Percentiles rank a stretch among this genome's conserved stretches.
These are phyloP conservation scores for Quercus lobata DNA, from an alignment of 331 rosid species.

Conservation along the genomic window DNA sequence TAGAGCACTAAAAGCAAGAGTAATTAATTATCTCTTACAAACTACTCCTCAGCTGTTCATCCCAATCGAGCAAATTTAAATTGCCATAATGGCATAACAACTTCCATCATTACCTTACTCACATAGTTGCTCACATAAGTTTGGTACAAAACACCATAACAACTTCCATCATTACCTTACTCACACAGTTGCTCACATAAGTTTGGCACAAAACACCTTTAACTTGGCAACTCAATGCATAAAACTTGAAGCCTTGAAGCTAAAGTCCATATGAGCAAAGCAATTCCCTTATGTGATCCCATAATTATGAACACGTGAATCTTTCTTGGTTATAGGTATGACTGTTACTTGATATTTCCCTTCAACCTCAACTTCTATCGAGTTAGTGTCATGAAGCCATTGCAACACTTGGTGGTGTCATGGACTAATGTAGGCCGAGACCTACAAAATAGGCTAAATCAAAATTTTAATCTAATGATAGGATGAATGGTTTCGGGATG, in stretches of 20 bases:
- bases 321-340: conserved; percentile 33
- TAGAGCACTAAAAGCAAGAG: neutral
- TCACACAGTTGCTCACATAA: conserved; percentile 13
- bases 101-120: conserved; percentile 16
- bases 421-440: too few relatives aligned
- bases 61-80: conserved; percentile 20
- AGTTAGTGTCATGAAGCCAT: too few relatives aligned
- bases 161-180: conserved; percentile 20
- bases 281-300: conserved; percentile 30
- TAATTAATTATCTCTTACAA: conserved; percentile 16
- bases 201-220: conserved; percentile 38
- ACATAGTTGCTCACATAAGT: too few relatives aligned
- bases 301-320: conserved; percentile 25
- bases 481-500: too few relatives aligned
- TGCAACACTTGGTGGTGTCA: too few relatives aligned
- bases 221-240: conserved; percentile 21
- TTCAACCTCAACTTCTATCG: too few relatives aligned
- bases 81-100: neutral
- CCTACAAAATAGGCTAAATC: too few relatives aligned
- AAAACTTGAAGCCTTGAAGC: conserved; percentile 33
- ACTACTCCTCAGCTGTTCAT: conserved; percentile 27
- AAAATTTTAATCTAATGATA: too few relatives aligned
- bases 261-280: conserved; percentile 40
- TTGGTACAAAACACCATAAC: conserved; percentile 21
- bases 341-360: conserved; percentile 16